Base-by-base conservation (phyloP, 2,329 filamentous ascomycete species). In the Aspergillus fumigatus region DNA sequence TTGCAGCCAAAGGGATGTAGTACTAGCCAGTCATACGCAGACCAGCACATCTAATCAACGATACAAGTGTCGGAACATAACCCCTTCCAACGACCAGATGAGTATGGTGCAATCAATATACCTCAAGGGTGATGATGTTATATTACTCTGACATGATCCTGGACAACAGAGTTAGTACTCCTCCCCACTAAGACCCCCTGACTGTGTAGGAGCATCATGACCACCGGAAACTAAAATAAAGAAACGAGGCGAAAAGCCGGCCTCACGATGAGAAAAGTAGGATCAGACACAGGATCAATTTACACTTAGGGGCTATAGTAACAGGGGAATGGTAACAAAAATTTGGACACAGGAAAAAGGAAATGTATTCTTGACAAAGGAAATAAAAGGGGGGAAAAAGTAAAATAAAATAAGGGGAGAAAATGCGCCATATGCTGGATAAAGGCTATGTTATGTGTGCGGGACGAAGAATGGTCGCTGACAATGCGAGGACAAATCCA, bases 371-470 rank as follows among this genome's bases (percentile, higher is more conserved):
- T 21, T 48, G 43, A 53, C 51, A 53, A 53, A 53, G 51, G 51
- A 53, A 53, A 53, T 53, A 38, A 38, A 25, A 38, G 19, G 47
- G 47, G 38, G 9, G 35, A 52, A 41, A 27, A 32, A 52, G 21
- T 21, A 40, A 29, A 32, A 55, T 29, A 29, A 47, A 25, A 51
- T n/a, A 21, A 29, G 45, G 10, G 26, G 38, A 50, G 11, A 40
- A 25, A 48, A 51, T 41, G 17, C 38, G 25, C 23, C 26, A 51
- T 32, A 47, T 52, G 38, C 56, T 60, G 41, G 52, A 56, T 50
- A 48, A 45, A 45, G 41, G 41, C 41, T 45, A 45, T 45, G 41
- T 69, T 69, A 71, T 64, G 61, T 62, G 69, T 66, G 65, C 62
- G 62, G 55, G 59, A n/a, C n/a, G n/a, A 62, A 63, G 59, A 65